Evolutionary conservation across 2,329 filamentous ascomycete genomes (phyloP).

Genomic region (Exutisphaerella laricina): DNA sequence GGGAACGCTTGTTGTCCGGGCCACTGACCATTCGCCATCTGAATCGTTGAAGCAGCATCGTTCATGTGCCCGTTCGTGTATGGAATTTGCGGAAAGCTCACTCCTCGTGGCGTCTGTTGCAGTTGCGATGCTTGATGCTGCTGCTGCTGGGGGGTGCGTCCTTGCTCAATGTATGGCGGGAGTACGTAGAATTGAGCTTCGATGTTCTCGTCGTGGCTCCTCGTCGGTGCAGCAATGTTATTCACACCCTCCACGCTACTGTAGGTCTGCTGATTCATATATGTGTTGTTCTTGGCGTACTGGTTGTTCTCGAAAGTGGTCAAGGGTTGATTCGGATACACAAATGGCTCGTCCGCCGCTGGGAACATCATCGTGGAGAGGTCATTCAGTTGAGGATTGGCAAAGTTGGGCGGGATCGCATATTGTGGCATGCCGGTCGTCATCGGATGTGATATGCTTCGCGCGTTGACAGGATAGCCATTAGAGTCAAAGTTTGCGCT

Average conservation of each 20-base stretch:
- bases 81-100: conserved; percentile 15
- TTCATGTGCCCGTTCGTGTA: conserved; percentile 19
- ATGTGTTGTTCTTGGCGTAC: conserved; percentile 24
- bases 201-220: conserved; percentile 50
- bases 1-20: conserved; percentile 19
- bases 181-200: conserved; percentile 69
- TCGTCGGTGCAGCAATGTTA: conserved; percentile 11
- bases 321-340: conserved; percentile 71
- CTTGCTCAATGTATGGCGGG: conserved; percentile 64
- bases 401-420: conserved; percentile 25
- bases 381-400: conserved; percentile 54
- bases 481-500: conserved; percentile 20
- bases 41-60: conserved; percentile 15
- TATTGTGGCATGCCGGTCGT: conserved; percentile 19
- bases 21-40: conserved; percentile 15
- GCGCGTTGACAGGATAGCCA: conserved; percentile 12
- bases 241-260: conserved; percentile 12
- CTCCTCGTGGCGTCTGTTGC: conserved; percentile 16
- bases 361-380: conserved; percentile 77
- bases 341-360: conserved; percentile 63
- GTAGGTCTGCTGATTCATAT: conserved; percentile 13
- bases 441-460: conserved; percentile 19
- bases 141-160: conserved; percentile 26
- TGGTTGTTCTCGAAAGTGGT: conserved; percentile 49
- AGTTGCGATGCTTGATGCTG: conserved; percentile 20